A percentile compares a stretch with the other conserved stretches of the same genome.
Conservation (phyloP, 2,329 filamentous ascomycete genomes). For the Simplicillium aogashimaense region DNA sequence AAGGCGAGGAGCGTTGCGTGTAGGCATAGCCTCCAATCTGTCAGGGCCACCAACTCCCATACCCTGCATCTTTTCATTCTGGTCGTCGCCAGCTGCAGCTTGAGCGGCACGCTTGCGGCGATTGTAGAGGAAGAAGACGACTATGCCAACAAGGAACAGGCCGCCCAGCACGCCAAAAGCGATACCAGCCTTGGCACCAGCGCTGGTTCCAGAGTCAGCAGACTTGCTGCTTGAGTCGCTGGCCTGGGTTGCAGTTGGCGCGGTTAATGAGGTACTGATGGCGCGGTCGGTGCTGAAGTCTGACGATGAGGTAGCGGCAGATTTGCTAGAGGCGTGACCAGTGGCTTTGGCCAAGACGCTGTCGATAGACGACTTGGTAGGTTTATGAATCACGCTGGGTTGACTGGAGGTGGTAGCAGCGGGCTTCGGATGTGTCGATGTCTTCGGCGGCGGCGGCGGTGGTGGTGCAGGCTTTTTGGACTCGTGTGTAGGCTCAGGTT, state of each 20-base stretch:
- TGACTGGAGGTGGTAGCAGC: conserved; percentile 6
- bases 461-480: too few relatives aligned
- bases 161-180: conserved; percentile 70
- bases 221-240: neutral
- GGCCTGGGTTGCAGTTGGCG: neutral
- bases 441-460: too few relatives aligned
- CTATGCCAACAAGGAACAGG: conserved; percentile 54
- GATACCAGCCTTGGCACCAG: conserved; percentile 64
- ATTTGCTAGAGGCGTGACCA: conserved; percentile 8
- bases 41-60: conserved; percentile 20
- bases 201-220: conserved; percentile 11
- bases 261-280: conserved; percentile 1
- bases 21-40: conserved; percentile 4
- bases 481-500: too few relatives aligned
- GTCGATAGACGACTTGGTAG: conserved; percentile 14
- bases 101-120: conserved; percentile 58
- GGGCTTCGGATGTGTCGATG: neutral
- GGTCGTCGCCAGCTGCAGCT: conserved; percentile 29
- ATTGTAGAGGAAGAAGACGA: conserved; percentile 63
- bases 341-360: conserved; percentile 21
- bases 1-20: conserved; percentile 58
- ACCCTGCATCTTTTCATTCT: conserved; percentile 54
- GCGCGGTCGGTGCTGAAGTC: conserved; percentile 2
- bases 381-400: conserved; percentile 15
- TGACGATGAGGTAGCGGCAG: conserved; percentile 4